phyloP scores from a whole-genome alignment of 2,329 filamentous ascomycete genomes.

The Aspergillus spinulosporus region DNA sequence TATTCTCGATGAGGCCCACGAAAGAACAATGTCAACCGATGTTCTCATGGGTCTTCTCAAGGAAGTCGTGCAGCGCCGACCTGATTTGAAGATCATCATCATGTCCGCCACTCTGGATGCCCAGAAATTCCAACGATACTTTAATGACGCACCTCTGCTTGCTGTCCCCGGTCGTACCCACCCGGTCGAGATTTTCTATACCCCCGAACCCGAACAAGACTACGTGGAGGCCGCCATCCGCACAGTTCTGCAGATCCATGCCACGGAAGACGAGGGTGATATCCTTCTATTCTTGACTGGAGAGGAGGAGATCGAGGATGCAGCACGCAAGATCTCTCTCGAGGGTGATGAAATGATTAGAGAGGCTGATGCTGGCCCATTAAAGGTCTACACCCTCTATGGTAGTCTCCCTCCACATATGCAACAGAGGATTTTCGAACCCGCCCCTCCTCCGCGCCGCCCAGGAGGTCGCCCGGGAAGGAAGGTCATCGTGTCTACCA shows the following conservation, averaged over 20 bases:
- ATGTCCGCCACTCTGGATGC: conserved; percentile 98
- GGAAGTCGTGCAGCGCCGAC: conserved; percentile 75
- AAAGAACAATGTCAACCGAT: conserved; percentile 94
- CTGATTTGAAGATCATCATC: conserved; percentile 96
- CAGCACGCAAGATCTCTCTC: conserved; percentile 83
- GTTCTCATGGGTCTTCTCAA: conserved; percentile 96
- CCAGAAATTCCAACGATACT: conserved; percentile 97
- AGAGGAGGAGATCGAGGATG: conserved; percentile 98
- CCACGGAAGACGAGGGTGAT: conserved; percentile 87
- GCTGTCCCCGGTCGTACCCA: conserved; percentile 93
- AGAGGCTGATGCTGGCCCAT: conserved; percentile 86
- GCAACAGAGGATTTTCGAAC: conserved; percentile 94
- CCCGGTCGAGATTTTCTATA: conserved; percentile 98
- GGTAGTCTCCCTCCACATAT: conserved; percentile 88
- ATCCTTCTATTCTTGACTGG: conserved; percentile 93
- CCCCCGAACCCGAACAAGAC: conserved; percentile 90
- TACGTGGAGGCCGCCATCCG: conserved; percentile 94
- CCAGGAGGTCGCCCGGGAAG: conserved; percentile 82
- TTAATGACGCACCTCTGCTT: conserved; percentile 88
- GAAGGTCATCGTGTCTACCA: conserved; percentile 92
- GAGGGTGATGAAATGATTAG: conserved; percentile 89
- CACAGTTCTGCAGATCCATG: conserved; percentile 95
- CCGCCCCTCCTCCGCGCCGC: conserved; percentile 71
- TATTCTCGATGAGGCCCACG: conserved; percentile 97
- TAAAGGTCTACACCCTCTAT: conserved; percentile 91